Evolutionary conservation across 2,329 filamentous ascomycete species (phyloP).

Genomic region (Beauveria australis): DNA sequence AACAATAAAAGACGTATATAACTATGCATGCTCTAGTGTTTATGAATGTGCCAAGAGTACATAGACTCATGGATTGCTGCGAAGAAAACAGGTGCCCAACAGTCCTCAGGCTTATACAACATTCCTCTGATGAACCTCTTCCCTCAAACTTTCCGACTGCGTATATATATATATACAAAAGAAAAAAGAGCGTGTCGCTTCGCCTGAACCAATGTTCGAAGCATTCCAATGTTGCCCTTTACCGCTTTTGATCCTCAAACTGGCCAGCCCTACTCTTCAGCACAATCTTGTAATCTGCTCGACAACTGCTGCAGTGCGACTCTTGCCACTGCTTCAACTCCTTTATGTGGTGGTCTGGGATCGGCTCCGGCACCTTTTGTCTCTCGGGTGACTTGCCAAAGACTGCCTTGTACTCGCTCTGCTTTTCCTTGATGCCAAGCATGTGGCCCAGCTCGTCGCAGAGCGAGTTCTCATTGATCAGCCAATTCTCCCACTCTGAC

Average conservation of each 20-base stretch:
- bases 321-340: conserved; percentile 7
- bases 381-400: conserved; percentile 14
- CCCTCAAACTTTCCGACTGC: not conserved
- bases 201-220: not conserved
- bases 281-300: not conserved
- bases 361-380: conserved; percentile 25
- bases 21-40: not conserved
- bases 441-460: conserved; percentile 56
- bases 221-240: not conserved
- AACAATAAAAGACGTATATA: not conserved
- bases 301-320: conserved; percentile 7
- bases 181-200: not conserved
- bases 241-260: not conserved
- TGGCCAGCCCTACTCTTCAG: not conserved
- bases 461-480: conserved; percentile 66
- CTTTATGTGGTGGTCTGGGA: not conserved
- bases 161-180: not conserved
- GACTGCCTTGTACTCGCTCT: conserved; percentile 15
- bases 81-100: no score
- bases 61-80: not conserved
- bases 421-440: conserved; percentile 26
- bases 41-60: not conserved
- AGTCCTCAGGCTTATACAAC: not conserved
- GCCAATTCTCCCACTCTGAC: conserved; percentile 91
- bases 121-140: not conserved